Percentiles rank a stretch among this genome's conserved stretches.
Conservation (phyloP, 176 grass and related monocot species). For the Musa itinerans region DNA sequence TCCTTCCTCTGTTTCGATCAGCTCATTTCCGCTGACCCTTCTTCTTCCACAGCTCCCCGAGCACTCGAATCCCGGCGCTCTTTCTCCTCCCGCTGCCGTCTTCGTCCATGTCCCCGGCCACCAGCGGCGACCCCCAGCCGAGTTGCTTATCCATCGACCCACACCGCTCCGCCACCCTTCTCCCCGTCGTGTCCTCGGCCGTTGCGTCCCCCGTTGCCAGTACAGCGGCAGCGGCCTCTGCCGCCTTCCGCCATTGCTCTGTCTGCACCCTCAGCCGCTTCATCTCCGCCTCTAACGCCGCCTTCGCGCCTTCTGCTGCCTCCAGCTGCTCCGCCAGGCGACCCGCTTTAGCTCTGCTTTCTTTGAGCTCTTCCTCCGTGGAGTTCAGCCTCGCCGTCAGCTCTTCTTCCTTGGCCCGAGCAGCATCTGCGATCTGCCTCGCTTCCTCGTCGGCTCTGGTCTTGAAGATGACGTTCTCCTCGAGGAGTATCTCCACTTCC, state of each 20-base stretch:
- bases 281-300: constrained; percentile 2
- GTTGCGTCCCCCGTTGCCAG: background rate
- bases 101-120: background rate
- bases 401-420: constrained; percentile 5
- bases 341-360: constrained; percentile 23
- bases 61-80: background rate
- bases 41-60: constrained; percentile 14
- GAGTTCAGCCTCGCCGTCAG: constrained; percentile 3
- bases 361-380: constrained; percentile 8
- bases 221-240: constrained; percentile 3
- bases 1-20: no score
- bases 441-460: constrained; percentile 23
- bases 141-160: constrained; percentile 12
- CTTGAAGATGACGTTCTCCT: constrained; percentile 37
- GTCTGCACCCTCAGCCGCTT: constrained; percentile 12
- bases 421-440: constrained; percentile 14
- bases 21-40: constrained; percentile 3
- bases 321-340: constrained; percentile 34
- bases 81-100: background rate
- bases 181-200: background rate
- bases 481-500: constrained; percentile 28
- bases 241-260: constrained; percentile 19
- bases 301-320: constrained; percentile 1
- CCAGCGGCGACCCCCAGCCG: background rate
- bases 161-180: background rate